Conservation (phyloP, 2,329 filamentous ascomycete genomes). For the Lecanosticta acicola region DNA sequence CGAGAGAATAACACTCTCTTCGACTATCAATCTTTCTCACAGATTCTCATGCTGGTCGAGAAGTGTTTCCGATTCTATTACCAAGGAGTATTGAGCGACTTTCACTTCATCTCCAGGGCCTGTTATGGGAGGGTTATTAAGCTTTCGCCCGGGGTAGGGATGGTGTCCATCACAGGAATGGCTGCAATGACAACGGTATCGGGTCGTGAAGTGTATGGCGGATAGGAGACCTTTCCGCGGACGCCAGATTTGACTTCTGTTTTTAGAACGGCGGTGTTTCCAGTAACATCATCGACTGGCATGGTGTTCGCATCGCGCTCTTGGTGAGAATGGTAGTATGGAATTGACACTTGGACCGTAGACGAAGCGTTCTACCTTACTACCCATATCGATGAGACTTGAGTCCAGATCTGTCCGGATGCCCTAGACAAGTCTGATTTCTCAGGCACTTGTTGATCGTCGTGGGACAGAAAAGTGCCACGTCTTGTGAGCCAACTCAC, state of each 20-base stretch:
- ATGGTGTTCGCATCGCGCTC: background rate
- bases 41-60: too few species aligned
- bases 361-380: too few species aligned
- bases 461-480: background rate
- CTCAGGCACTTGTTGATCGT: background rate
- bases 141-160: background rate
- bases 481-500: background rate
- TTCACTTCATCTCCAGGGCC: too few species aligned
- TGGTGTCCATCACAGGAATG: background rate
- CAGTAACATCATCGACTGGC: background rate
- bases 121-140: too few species aligned
- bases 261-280: background rate
- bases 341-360: too few species aligned
- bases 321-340: background rate
- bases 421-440: too few species aligned
- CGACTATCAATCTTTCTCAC: too few species aligned
- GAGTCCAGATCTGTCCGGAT: too few species aligned
- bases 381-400: too few species aligned
- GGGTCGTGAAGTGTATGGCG: background rate
- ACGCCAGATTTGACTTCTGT: background rate
- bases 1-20: too few species aligned
- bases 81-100: too few species aligned
- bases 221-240: slow-evolving; percentile 1
- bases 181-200: background rate
- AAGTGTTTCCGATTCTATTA: too few species aligned